phyloP scores from a whole-genome alignment of 352 stramenopile species.

The Phytopythium ostracodes region DNA sequence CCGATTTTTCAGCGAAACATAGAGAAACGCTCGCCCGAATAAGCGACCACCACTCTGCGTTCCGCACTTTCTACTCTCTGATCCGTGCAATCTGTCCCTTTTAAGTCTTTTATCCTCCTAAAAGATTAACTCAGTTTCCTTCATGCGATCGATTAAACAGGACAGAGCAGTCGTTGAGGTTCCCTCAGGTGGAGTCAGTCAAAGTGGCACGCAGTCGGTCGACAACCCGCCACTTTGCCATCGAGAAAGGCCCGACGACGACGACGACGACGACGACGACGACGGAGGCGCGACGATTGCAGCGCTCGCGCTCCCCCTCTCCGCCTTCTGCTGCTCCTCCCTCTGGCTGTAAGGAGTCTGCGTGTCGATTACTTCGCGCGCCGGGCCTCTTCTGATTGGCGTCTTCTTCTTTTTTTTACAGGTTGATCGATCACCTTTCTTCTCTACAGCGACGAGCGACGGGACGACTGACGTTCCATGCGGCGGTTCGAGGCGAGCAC shows the following conservation, averaged over 20 bases:
- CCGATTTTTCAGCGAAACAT: conserved; percentile 1
- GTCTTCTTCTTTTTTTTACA: too few relatives aligned
- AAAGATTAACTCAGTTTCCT: neutral
- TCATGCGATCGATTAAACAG: too few relatives aligned
- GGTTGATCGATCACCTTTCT: neutral
- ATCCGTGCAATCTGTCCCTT: neutral
- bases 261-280: neutral
- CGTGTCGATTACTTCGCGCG: neutral
- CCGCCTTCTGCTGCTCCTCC: neutral
- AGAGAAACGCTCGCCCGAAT: neutral
- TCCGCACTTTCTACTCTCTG: neutral
- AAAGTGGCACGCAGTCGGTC: neutral
- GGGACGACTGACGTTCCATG: neutral
- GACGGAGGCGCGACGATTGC: neutral
- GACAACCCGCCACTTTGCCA: neutral
- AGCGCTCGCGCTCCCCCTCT: neutral
- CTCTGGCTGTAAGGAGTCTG: neutral
- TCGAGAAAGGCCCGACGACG: neutral
- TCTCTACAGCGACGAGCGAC: neutral
- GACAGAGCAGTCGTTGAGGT: neutral
- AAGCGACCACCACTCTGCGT: neutral
- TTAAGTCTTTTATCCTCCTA: neutral
- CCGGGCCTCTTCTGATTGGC: neutral
- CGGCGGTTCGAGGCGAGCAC: conserved; percentile 1
- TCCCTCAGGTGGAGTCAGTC: neutral